Evolutionary conservation across 306 rosid genomes (phyloP), one percentile per base, ranked within the genome.

Genomic region (Castanea mollissima): DNA sequence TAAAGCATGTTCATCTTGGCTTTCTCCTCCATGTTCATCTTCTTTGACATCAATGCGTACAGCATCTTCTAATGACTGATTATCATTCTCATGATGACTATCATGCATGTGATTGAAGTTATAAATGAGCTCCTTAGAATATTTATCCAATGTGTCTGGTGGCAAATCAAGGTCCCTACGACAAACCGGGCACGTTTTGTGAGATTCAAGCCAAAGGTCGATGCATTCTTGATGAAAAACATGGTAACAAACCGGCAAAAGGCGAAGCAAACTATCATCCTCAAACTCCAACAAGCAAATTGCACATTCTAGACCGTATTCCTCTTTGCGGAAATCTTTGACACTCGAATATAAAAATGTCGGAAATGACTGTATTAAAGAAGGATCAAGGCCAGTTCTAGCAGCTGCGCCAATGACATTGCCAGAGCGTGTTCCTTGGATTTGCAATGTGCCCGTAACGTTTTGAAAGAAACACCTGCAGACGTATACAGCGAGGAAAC

Each of bases 151-250:
- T 2, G 74, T n/a, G 0, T 23, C 52, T 0, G 13, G 41, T 1
- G 81, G 76, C 0, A 77, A 38, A 12, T 93, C 88, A 0, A 93
- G 98, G 34, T 91, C 69, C 0, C 86, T 69, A 0, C 98, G 93
- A 54, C 98, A 93, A 72, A 93, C 89, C 0, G 98, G 98, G 68
- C 98, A 93, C 4, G 98, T 90, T 57, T 86, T 91, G 41, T 93
- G 91, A 0, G 90, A 79, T 8, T 75, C 21, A 2, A 93, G 98
- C 98, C 97, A 93, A 13, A 87, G 83, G 35, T 91, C 97, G 19
- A 93, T 93, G 75, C 97, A 93, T 32, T 91, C 93, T 44, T 90
- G 88, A 35, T 93, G 98, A 73, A 91, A 93, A 58, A 91, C 93
- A 69, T 93, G 97, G 72, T 80, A 87, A 23, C 97, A 93, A n/a